Evolutionary conservation across 1,284 basidiomycete genomes (phyloP), one percentile per base, ranked within the genome.

Genomic region (Ustilago curta): DNA sequence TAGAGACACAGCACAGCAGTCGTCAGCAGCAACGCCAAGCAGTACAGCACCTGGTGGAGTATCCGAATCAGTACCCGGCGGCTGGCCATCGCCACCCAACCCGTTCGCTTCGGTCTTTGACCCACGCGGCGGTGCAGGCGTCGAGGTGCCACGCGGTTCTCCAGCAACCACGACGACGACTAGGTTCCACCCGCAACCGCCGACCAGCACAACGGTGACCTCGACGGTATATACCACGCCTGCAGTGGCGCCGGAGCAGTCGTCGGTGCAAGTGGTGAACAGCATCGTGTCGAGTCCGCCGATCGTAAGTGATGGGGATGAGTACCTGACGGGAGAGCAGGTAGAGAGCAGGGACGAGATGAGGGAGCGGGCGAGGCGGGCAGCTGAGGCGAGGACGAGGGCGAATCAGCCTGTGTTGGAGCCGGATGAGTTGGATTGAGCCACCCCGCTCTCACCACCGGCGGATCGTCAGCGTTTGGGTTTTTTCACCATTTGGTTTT

Each of bases 391-490:
- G 4, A 50, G 70, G 23, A 51, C 31, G 19, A 29, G 56, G 35
- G 12, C 3, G 14, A 9, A 37, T 37, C 52, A 32, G 31, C 49
- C 49, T 23, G 16, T n/a, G 35, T 45, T 76, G 8, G 65, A 76
- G 35, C 74, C 74, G 5, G 74, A 76, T 52, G 73, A 76, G 50
- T 51, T 76, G 18, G 73, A 76, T 51, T 76, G 60, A 60, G 19
- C 27, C 7, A 3, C 19, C 19, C 16, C n/a, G 2, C 6, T 9
- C 3, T 2, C 18, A 3, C 4, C 32, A 50, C 49, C 23, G 2
- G 21, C 49, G 37, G 21, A 11, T 31, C n/a, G 11, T 37, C 35
- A 16, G 14, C 31, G 31, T 37, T 16, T 4, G 16, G 3, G 11
- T 37, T 16, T 4, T 37, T 14, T 37, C n/a, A n/a, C n/a, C n/a